Conservation (phyloP, 371 early-diverging fungal species). For the Rhizopus sp. region DNA sequence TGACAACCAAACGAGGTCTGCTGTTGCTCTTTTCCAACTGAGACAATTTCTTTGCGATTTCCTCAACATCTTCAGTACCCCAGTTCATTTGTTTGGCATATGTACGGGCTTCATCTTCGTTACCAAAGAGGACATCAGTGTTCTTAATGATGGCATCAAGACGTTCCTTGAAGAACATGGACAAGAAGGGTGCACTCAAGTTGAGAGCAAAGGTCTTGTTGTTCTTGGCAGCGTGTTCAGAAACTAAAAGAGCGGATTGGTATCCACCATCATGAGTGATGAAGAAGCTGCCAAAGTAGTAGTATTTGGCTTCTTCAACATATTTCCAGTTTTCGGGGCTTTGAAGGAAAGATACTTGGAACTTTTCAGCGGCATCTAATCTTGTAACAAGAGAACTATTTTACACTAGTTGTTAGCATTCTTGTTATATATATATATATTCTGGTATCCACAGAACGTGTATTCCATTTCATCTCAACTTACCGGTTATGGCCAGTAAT, state of each 20-base stretch:
- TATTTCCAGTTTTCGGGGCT: slow-evolving; percentile 80
- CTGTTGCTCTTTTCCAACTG: slow-evolving; percentile 79
- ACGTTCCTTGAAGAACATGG: slow-evolving; percentile 89
- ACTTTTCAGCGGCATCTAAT: slow-evolving; percentile 91
- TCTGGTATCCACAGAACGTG: background rate
- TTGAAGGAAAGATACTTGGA: slow-evolving; percentile 73
- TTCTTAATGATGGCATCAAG: slow-evolving; percentile 80
- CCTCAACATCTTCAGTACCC: slow-evolving; percentile 70
- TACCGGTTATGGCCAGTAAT: slow-evolving; percentile 88
- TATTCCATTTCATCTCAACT: slow-evolving; percentile 13
- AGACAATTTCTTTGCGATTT: slow-evolving; percentile 81
- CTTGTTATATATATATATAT: background rate
- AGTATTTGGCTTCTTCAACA: slow-evolving; percentile 88
- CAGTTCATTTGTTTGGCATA: slow-evolving; percentile 74
- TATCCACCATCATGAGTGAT: slow-evolving; percentile 77
- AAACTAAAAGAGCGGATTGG: slow-evolving; percentile 74
- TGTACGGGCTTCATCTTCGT: slow-evolving; percentile 93
- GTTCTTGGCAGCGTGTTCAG: slow-evolving; percentile 83
- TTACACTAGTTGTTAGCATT: slow-evolving; percentile 1
- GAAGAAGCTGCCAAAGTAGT: slow-evolving; percentile 93
- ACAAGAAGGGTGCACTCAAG: slow-evolving; percentile 94
- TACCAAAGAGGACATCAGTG: slow-evolving; percentile 92
- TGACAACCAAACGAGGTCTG: slow-evolving; percentile 85
- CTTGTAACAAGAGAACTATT: slow-evolving; percentile 85
- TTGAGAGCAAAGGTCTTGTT: slow-evolving; percentile 83